Evolutionary conservation across 805 yeast species (phyloP).

Genomic region (Wickerhamiella azymoides): DNA sequence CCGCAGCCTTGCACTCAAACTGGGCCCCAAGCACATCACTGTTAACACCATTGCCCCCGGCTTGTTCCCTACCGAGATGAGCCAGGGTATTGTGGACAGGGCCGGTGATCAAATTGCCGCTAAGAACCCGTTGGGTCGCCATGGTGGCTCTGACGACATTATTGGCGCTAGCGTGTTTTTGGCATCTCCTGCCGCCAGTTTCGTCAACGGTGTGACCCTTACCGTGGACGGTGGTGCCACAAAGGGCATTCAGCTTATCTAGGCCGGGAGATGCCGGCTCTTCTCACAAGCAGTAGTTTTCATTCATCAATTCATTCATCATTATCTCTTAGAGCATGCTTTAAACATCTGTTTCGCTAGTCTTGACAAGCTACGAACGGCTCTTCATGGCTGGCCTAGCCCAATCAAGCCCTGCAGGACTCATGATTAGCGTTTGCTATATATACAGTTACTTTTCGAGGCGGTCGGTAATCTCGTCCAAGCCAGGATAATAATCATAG

Average conservation of each 20-base stretch:
- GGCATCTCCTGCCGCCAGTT: slow-evolving; percentile 41
- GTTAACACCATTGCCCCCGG: slow-evolving; percentile 68
- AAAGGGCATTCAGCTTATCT: neutral
- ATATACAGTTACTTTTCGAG: neutral
- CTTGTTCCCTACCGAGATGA: slow-evolving; percentile 62
- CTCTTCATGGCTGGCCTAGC: no score
- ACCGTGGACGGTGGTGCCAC: slow-evolving; percentile 60
- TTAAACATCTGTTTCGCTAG: no score
- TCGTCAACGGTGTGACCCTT: slow-evolving; percentile 51
- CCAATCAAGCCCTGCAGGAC: no score
- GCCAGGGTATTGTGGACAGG: slow-evolving; percentile 43
- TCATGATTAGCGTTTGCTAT: neutral
- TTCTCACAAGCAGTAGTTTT: no score
- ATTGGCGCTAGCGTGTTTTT: slow-evolving; percentile 43
- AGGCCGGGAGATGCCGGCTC: no score
- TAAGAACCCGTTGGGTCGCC: slow-evolving; percentile 48
- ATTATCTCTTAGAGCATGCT: no score
- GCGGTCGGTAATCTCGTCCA: neutral
- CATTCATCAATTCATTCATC: no score
- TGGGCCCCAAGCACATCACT: slow-evolving; percentile 52
- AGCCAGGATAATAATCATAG: neutral
- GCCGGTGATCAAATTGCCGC: slow-evolving; percentile 39
- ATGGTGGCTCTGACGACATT: slow-evolving; percentile 49
- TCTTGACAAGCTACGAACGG: no score
- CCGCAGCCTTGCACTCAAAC: slow-evolving; percentile 45